Evolutionary conservation across 169 alveolate species (phyloP), one percentile per base, ranked within the genome.

Genomic region (Eimeria brunetti): DNA sequence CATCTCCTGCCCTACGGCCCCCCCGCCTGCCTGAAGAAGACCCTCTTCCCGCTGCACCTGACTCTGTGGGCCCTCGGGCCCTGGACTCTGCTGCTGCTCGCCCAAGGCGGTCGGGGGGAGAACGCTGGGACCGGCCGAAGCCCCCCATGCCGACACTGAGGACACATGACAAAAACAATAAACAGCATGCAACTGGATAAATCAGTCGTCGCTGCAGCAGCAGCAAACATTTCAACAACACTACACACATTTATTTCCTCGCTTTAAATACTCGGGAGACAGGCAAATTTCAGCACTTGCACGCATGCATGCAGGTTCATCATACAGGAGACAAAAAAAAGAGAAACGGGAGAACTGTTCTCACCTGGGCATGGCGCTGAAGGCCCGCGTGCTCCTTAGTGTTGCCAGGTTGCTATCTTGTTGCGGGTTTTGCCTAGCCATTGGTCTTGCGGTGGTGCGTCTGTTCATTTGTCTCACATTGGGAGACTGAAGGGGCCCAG

Each of bases 291-390:
- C 1, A 41, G 46, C 1, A 41, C 4, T 2, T 41, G 46, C 46
- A 41, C 4, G 46, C 46, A 41, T 4, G 4, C 46, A 41, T 41
- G 46, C 46, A 41, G 46, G 46, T 41, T 4, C 46, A 41, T 4
- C 46, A 41, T 4, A 27, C 0, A n/a, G 18, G 49, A 16, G 11
- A 20, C 41, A 36, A 41, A 22, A 41, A 24, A 11, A 75, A 44
- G 20, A 41, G 62, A 0, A 12, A 27, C 6, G 49, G 16, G 27
- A 71, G 49, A 71, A 71, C 4, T 33, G 27, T 16, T 51, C 91
- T 8, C 78, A 85, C 91, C 91, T 60, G 58, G 91, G 80, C 91
- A 60, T 85, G 6, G 91, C 75, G 41, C 75, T 85, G 36, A 60
- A 85, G 46, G 91, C 91, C 60, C 91, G 78, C 58, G 22, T 41